These are phyloP conservation scores for Linum lewisii DNA, from an alignment of 345 rosid genomes.

Conservation along the genomic window DNA sequence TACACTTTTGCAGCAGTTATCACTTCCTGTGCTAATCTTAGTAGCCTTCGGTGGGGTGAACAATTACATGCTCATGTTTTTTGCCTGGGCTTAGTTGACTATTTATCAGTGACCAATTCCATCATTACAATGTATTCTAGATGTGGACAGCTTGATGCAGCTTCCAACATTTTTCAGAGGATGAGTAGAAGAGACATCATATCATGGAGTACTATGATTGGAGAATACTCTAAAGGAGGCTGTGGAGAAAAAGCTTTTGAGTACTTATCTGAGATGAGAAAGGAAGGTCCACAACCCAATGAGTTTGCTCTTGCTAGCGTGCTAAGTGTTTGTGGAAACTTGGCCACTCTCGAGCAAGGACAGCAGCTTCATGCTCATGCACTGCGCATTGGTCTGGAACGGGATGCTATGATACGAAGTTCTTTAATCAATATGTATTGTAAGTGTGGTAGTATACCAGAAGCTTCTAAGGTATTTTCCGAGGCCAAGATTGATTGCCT, in stretches of 20 bases:
- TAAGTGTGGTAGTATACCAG: constrained; percentile 69
- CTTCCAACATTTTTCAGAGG: constrained; percentile 46
- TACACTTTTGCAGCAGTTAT: constrained; percentile 61
- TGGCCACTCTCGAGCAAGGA: constrained; percentile 73
- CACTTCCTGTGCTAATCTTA: constrained; percentile 52
- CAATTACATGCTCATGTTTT: constrained; percentile 69
- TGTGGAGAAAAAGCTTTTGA: constrained; percentile 53
- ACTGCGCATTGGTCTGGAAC: constrained; percentile 48
- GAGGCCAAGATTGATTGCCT: constrained; percentile 44
- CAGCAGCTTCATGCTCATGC: constrained; percentile 68
- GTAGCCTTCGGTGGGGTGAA: constrained; percentile 61
- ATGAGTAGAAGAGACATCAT: constrained; percentile 52
- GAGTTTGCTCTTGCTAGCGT: constrained; percentile 70
- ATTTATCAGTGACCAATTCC: constrained; percentile 59
- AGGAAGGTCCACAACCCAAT: constrained; percentile 58
- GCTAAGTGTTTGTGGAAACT: constrained; percentile 68
- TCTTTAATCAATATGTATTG: constrained; percentile 80
- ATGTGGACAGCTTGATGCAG: constrained; percentile 46
- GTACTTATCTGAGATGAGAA: constrained; percentile 71
- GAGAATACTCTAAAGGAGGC: constrained; percentile 65
- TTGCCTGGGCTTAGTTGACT: constrained; percentile 35
- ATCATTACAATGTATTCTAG: constrained; percentile 64
- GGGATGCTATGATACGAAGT: constrained; percentile 37
- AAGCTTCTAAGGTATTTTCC: constrained; percentile 56
- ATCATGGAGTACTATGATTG: constrained; percentile 84